A percentile compares a stretch with the other conserved stretches of the same genome.
Evolutionary conservation across 208 protist genomes (phyloP).

Genomic region (Endotrypanum monterogeii): DNA sequence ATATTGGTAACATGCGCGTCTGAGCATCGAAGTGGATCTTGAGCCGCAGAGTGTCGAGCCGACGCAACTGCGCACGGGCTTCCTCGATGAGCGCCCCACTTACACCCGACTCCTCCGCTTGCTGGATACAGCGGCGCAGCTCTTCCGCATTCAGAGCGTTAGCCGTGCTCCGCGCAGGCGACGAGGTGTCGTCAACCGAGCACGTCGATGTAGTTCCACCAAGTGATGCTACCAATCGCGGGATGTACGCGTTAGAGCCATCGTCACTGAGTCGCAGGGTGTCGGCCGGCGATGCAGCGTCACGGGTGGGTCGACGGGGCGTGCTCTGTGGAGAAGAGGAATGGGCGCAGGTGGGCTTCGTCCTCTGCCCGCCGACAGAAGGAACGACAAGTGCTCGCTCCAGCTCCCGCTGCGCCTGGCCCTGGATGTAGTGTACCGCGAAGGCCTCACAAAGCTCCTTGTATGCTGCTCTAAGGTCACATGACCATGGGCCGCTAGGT

Average conservation of each 20-base stretch:
- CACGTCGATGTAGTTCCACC: neutral
- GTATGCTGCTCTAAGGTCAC: conserved; percentile 40
- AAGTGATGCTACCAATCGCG: neutral
- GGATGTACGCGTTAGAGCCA: neutral
- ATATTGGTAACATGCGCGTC: conserved; percentile 56
- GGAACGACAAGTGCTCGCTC: conserved; percentile 28
- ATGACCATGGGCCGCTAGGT: conserved; percentile 46
- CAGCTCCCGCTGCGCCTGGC: conserved; percentile 43
- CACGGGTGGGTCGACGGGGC: conserved; percentile 13
- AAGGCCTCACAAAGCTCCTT: conserved; percentile 47
- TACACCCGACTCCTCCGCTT: conserved; percentile 53
- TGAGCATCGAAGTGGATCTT: conserved; percentile 84
- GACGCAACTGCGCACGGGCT: conserved; percentile 40
- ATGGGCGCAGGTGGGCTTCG: neutral
- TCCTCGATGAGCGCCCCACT: conserved; percentile 44
- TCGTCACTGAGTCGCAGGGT: conserved; percentile 23
- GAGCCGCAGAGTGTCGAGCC: conserved; percentile 43
- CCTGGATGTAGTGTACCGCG: conserved; percentile 29
- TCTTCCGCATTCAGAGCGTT: conserved; percentile 19
- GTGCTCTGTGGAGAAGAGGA: conserved; percentile 22
- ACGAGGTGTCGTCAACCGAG: neutral
- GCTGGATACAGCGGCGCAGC: conserved; percentile 36
- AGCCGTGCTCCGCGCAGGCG: too few relatives aligned
- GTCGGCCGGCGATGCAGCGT: neutral
- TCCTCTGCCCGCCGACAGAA: neutral